Base-by-base conservation (phyloP, 345 rosid species). In the Psidium guajava region DNA sequence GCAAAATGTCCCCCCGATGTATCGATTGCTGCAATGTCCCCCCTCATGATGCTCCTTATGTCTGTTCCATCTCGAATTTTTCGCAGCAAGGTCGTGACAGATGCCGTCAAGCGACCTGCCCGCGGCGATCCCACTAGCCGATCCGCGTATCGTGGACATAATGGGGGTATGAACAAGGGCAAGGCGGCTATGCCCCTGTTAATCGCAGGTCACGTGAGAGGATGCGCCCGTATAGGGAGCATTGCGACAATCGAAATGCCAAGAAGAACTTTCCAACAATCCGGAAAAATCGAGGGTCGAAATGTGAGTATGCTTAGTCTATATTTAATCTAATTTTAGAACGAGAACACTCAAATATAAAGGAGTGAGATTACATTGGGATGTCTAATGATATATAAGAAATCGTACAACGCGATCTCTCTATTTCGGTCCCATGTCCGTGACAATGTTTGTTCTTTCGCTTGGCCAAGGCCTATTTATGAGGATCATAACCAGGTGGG, bases 401-500 rank as follows among this genome's bases (percentile, higher is more conserved):
- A 69, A 69, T 18, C 13, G 77, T 32, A 18, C 8, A 40, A 69
- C 10, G 14, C 25, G 7, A 18, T 69, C 77, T 36, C 77, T n/a
- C 36, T 69, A 20, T 69, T 3, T 5, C 5, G 47, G 77, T 18
- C 77, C 77, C 77, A 2, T 13, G 11, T 12, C 47, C 47, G 10
- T 18, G 47, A 5, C 47, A 36, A 36, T 69, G 7, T 36, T 69
- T 69, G 18, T 36, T 6, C 6, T 69, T 9, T 21, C 77, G 5
- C 24, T 69, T 69, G 77, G 77, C 18, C 47, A 32, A 69, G 54
- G 86, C 83, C 27, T 40, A 90, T 85, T 89, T 82, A 87, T 86
- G 92, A 84, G 87, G 88, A 87, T 82, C 89, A 88, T 88, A 88
- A 77, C 53, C 87, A 58, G 18, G 80, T 83, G 54, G 77, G 77